phyloP scores from a whole-genome alignment of 2,329 filamentous ascomycete species.

The Cryphonectria carpinicola region DNA sequence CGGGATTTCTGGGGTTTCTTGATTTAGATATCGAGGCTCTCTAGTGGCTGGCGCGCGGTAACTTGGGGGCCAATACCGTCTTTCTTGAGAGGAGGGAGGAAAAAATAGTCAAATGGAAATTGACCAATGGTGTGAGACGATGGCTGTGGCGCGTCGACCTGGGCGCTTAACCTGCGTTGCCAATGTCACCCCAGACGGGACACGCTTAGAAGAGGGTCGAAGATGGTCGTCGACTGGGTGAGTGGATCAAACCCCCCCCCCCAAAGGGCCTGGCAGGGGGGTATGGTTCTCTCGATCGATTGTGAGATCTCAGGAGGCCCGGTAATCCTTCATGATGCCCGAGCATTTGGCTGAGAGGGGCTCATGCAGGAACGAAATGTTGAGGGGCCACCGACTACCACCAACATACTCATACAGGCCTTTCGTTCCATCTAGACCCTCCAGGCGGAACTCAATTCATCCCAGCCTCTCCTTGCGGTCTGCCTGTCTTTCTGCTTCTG shows the following conservation, averaged over 20 bases:
- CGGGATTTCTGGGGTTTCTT: conserved; percentile 5
- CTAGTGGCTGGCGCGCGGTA: conserved; percentile 31
- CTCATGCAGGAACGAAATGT: conserved; percentile 2
- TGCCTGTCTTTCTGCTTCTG: conserved; percentile 11
- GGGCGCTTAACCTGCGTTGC: conserved; percentile 28
- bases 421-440: not conserved
- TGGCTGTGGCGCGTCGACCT: conserved; percentile 17
- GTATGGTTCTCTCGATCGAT: not conserved
- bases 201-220: conserved; percentile 19
- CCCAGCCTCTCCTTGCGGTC: not conserved
- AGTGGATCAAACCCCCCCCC: not conserved
- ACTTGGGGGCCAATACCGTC: conserved; percentile 20
- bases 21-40: conserved; percentile 15
- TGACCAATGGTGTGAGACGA: conserved; percentile 26
- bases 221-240: conserved; percentile 3
- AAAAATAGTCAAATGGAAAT: not conserved
- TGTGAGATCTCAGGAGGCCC: conserved; percentile 2
- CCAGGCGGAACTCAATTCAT: not conserved
- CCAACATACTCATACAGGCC: not conserved
- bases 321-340: not conserved
- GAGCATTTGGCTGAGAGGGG: not conserved
- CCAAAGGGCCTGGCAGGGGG: not conserved
- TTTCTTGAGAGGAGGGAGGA: conserved; percentile 11
- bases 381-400: not conserved
- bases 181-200: conserved; percentile 24